These are phyloP conservation scores for Cladosporium sp. DNA, from an alignment of 2,329 filamentous ascomycete species.

Conservation along the genomic window DNA sequence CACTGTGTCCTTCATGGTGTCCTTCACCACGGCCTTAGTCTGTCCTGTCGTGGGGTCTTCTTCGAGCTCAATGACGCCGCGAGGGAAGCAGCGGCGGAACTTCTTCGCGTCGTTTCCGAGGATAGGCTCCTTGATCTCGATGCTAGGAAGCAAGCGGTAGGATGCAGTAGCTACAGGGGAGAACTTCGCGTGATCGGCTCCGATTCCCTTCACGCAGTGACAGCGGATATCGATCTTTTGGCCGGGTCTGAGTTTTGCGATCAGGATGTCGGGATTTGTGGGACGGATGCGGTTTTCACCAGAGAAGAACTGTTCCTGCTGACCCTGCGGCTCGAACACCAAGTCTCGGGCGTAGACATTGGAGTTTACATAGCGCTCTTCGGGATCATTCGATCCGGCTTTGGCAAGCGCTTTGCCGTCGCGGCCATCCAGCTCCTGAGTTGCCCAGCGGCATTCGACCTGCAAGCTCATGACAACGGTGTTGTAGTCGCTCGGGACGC, in stretches of 20 bases:
- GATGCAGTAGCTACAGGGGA: conserved; percentile 91
- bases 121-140: conserved; percentile 77
- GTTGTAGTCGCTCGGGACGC: conserved; percentile 67
- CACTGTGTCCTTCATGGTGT: conserved; percentile 92
- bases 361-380: conserved; percentile 77
- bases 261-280: conserved; percentile 84
- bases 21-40: conserved; percentile 76
- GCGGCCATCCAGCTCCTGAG: conserved; percentile 28
- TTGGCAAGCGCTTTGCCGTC: conserved; percentile 52
- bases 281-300: conserved; percentile 59
- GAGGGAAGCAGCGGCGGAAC: conserved; percentile 82
- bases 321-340: conserved; percentile 66
- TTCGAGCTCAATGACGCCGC: conserved; percentile 78
- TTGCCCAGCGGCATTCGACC: conserved; percentile 73
- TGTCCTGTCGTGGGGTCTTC: conserved; percentile 65
- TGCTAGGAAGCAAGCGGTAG: conserved; percentile 84
- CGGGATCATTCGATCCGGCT: conserved; percentile 69
- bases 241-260: conserved; percentile 87
- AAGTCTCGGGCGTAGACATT: conserved; percentile 56
- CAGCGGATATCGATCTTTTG: conserved; percentile 81
- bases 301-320: conserved; percentile 62
- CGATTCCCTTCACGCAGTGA: conserved; percentile 93
- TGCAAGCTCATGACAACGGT: conserved; percentile 74
- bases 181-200: conserved; percentile 93
- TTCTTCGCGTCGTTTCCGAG: conserved; percentile 80